Conservation (phyloP, 768 basidiomycete genomes). For the Mycena filopes region DNA sequence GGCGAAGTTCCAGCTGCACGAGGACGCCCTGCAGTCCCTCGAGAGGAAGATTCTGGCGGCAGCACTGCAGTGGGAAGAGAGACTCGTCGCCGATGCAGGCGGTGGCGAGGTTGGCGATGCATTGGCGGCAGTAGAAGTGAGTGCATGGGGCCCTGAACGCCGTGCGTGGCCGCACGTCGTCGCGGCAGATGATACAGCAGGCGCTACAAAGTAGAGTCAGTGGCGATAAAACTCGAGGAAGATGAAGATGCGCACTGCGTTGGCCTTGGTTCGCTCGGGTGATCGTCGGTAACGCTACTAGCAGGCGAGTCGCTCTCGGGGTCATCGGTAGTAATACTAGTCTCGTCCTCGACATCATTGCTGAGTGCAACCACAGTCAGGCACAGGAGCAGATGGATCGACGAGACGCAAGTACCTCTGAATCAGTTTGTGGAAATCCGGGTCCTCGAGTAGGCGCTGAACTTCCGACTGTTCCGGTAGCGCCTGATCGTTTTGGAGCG, state of each 20-base stretch:
- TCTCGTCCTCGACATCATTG: neutral
- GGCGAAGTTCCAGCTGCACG: conserved; percentile 23
- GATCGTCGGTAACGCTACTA: neutral
- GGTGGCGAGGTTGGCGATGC: conserved; percentile 53
- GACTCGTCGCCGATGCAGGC: conserved; percentile 59
- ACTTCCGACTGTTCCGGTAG: conserved; percentile 40
- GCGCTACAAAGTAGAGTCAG: conserved; percentile 31
- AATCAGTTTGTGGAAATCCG: conserved; percentile 11
- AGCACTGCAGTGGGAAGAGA: conserved; percentile 64
- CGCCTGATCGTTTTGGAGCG: conserved; percentile 44
- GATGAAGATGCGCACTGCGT: neutral
- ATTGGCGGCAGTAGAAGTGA: conserved; percentile 60
- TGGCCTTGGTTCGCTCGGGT: neutral
- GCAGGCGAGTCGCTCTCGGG: neutral
- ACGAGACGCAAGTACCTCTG: neutral
- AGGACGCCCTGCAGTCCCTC: conserved; percentile 43
- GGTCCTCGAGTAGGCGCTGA: conserved; percentile 34
- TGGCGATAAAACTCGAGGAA: neutral
- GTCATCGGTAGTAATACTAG: neutral
- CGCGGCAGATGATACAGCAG: conserved; percentile 56
- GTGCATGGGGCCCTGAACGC: conserved; percentile 54
- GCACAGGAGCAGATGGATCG: too few species aligned
- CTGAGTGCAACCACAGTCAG: neutral
- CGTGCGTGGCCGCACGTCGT: conserved; percentile 36
- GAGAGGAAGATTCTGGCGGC: conserved; percentile 49